Conservation (phyloP, 2,329 filamentous ascomycete species). For the Cordyceps tenuipes region DNA sequence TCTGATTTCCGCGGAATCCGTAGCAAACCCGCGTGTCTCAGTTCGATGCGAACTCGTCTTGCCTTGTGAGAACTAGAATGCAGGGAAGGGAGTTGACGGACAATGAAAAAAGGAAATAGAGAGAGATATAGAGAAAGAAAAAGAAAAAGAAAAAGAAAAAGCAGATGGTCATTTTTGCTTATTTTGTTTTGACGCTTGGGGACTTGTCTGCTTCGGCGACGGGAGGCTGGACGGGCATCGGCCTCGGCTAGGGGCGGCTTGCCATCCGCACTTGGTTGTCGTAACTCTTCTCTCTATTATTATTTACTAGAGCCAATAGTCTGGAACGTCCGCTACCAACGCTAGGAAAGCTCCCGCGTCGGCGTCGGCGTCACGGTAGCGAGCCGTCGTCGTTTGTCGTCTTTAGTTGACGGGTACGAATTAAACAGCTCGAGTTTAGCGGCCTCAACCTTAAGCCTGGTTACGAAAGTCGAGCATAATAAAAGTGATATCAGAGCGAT, state of each 20-base stretch:
- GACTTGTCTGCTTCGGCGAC: too few relatives aligned
- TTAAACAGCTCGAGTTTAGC: neutral
- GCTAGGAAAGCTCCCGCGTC: neutral
- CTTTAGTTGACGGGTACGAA: neutral
- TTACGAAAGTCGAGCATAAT: too few relatives aligned
- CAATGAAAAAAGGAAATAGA: neutral
- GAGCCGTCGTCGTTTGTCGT: neutral
- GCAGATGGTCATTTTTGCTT: neutral
- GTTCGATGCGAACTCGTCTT: neutral
- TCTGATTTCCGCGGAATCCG: neutral
- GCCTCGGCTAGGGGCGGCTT: neutral
- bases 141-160: neutral
- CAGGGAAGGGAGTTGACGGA: neutral
- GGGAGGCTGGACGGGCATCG: neutral
- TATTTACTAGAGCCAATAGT: neutral
- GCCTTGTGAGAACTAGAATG: neutral
- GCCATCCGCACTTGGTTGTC: neutral
- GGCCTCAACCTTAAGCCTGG: neutral
- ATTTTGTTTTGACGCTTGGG: neutral
- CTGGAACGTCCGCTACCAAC: neutral
- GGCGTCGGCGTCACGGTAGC: constrained; percentile 1
- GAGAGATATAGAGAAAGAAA: too few relatives aligned
- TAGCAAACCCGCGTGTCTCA: neutral
- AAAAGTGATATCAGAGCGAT: neutral
- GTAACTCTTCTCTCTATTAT: neutral